Evolutionary conservation across 768 basidiomycete species (phyloP), one percentile per base, ranked within the genome.

Genomic region (Mycena latifolia): DNA sequence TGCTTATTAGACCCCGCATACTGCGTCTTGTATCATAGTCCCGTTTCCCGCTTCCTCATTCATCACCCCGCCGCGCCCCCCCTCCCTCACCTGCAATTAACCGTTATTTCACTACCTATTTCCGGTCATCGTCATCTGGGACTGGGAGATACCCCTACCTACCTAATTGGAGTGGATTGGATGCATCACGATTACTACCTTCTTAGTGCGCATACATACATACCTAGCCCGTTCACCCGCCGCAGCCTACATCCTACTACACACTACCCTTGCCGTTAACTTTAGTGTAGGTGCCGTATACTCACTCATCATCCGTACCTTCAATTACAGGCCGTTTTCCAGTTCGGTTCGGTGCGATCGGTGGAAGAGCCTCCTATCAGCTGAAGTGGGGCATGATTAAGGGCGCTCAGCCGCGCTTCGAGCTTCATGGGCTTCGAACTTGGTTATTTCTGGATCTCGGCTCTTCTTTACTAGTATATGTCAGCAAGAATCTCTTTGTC

Each of bases 1-100:
- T 77, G 76, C 73, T 77, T 75, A 75, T 75, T 77, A 75, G 71
- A 72, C 73, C 71, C 71, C 72, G 72, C n/a, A n/a, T n/a, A n/a
- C n/a, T 75, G 71, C 63, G 57, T 24, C 60, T 35, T 70, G 69
- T 70, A 70, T 66, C 61, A 70, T 70, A 70, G 63, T 66, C 37
- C 55, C 9, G 2, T 39, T 31, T 29, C 35, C 25, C 22, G 41
- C 29, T 45, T 35, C 50, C 48, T 45, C 48, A 55, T 61, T 39
- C 51, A 18, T 48, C 61, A 67, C 37, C 66, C 66, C 66, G 56
- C 55, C 55, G 61, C 61, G 61, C 14, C 52, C 50, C 56, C 41
- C 46, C 22, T 2, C 39, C 54, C 65, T 28, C 66, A 56, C 61
- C 56, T 58, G 56, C 61, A 59, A 51, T 59, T 63, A 67, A 66